phyloP scores from a whole-genome alignment of 2,329 filamentous ascomycete genomes.

The Penicillium olsonii region DNA sequence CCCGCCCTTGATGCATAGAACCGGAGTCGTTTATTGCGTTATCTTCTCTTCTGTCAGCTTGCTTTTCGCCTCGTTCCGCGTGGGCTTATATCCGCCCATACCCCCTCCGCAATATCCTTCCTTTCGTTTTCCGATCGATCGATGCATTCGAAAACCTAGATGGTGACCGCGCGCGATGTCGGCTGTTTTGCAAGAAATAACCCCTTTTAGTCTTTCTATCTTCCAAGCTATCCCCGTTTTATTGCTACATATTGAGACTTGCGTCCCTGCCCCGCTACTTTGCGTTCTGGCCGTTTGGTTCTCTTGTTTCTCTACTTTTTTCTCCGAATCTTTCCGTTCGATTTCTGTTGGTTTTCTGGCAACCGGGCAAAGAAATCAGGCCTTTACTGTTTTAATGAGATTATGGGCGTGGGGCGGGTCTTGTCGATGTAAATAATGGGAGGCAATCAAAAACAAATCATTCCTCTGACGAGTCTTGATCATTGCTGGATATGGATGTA shows the following conservation, averaged over 20 bases:
- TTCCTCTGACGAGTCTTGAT: conserved; percentile 3
- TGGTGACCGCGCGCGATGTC: conserved; percentile 28
- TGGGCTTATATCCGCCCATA: conserved; percentile 12
- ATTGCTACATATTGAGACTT: conserved; percentile 8
- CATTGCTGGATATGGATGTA: neutral
- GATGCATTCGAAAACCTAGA: conserved; percentile 33
- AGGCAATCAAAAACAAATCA: conserved; percentile 24
- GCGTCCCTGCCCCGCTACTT: conserved; percentile 16
- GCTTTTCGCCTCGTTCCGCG: conserved; percentile 17
- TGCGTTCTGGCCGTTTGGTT: conserved; percentile 10
- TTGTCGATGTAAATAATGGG: conserved; percentile 38
- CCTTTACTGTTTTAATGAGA: conserved; percentile 38
- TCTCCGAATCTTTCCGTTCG: conserved; percentile 6
- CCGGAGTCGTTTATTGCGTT: conserved; percentile 39
- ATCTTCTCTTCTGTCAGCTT: conserved; percentile 27
- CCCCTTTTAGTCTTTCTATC: conserved; percentile 24
- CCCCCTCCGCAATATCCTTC: conserved; percentile 16
- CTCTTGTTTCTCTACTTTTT: conserved; percentile 12
- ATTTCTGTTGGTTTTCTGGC: conserved; percentile 18
- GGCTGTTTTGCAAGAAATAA: conserved; percentile 22
- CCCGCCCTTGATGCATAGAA: conserved; percentile 37
- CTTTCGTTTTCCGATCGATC: conserved; percentile 18
- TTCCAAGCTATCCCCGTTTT: conserved; percentile 8
- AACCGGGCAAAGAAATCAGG: conserved; percentile 30
- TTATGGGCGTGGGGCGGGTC: conserved; percentile 31